Conservation (phyloP, 805 yeast genomes). For the Pichia thaimueangensis region DNA sequence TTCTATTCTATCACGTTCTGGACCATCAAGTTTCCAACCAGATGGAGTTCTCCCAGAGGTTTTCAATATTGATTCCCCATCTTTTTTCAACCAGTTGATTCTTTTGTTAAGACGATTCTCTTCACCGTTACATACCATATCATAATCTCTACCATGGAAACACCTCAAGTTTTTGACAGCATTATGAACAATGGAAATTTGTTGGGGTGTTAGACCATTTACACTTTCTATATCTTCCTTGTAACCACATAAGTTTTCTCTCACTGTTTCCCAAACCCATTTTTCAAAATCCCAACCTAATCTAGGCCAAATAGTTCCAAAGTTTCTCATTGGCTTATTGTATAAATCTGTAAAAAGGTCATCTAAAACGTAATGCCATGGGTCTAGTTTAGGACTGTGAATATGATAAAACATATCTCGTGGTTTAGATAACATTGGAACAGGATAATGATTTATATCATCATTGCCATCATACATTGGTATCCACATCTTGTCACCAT, state of each 20-base stretch:
- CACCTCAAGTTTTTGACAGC: constrained; percentile 14
- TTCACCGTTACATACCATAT: constrained; percentile 19
- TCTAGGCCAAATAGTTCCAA: constrained; percentile 20
- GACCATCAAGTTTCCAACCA: constrained; percentile 13
- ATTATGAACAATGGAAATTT: neutral
- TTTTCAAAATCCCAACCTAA: constrained; percentile 23
- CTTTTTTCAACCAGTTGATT: constrained; percentile 21
- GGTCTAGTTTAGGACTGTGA: constrained; percentile 46
- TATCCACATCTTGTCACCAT: constrained; percentile 7
- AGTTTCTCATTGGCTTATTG: constrained; percentile 19
- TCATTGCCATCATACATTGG: constrained; percentile 6
- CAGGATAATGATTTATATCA: constrained; percentile 10
- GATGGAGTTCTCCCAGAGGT: neutral
- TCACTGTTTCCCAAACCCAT: constrained; percentile 20
- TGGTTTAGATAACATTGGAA: constrained; percentile 15
- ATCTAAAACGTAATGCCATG: constrained; percentile 31
- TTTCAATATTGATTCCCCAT: constrained; percentile 13
- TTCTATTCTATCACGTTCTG: constrained; percentile 4
- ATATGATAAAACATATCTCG: constrained; percentile 35
- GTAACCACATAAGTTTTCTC: constrained; percentile 20
- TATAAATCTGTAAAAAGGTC: constrained; percentile 18
- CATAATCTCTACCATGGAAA: constrained; percentile 18
- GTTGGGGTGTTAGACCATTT: neutral
- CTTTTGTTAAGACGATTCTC: constrained; percentile 15
- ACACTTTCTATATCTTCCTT: neutral